Conservation (phyloP, 2,329 filamentous ascomycete species). For the Colletotrichum sp. region DNA sequence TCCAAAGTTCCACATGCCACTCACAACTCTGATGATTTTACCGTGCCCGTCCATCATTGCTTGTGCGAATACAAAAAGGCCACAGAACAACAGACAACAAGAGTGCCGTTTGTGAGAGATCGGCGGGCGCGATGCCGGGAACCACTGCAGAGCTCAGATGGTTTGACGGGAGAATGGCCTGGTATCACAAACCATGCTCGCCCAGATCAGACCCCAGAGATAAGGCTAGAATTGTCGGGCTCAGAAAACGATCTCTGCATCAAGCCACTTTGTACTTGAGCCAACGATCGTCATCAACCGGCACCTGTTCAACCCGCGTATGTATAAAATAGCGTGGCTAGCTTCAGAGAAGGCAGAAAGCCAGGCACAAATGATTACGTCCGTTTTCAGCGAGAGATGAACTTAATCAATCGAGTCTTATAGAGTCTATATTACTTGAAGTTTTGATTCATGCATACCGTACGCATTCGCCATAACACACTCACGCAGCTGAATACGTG, state of each 20-base stretch:
- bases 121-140: background rate
- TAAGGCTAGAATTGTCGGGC: no score
- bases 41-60: background rate
- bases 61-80: background rate
- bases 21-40: fast-evolving
- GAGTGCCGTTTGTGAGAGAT: background rate
- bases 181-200: background rate
- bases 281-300: background rate
- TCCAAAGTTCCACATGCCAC: fast-evolving
- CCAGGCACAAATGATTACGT: background rate
- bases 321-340: background rate
- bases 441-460: background rate
- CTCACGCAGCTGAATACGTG: background rate
- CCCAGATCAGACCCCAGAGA: background rate
- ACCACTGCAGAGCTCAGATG: background rate
- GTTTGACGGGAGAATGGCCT: background rate
- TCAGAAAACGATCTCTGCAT: background rate
- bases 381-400: background rate
- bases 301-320: background rate
- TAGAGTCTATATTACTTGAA: background rate
- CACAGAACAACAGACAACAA: background rate
- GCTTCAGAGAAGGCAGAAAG: background rate
- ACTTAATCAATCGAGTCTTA: background rate
- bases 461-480: fast-evolving
- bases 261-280: fast-evolving